Evolutionary conservation across 108 stramenopile species (phyloP), one percentile per base, ranked within the genome.

Genomic region (Fragilaria crotonensis): DNA sequence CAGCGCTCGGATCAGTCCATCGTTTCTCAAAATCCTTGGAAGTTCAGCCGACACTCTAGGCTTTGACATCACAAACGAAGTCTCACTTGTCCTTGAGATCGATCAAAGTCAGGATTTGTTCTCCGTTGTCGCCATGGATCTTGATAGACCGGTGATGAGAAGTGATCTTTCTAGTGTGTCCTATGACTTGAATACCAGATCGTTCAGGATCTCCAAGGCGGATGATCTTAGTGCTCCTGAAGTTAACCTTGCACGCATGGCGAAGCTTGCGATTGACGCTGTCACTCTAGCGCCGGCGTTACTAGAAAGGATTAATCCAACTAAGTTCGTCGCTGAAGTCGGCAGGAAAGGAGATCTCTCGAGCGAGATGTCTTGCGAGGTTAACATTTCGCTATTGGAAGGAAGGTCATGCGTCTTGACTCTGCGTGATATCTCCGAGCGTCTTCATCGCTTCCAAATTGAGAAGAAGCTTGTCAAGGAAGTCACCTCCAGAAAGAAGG

Each of bases 391-490:
- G 21, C 52, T 62, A 0, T 47, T 77, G 17, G 71, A 70, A 25
- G 59, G 60, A 45, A 64, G 66, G 27, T 60, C 76, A 9, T 25
- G 72, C 3, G 62, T 85, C 14, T 45, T 85, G 41, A 63, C 82
- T 14, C 49, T 89, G 19, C 72, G 83, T 41, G 83, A 89, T 70
- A 71, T 83, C 7, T 71, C 81, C 7, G 87, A 84, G 48, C 70
- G 83, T 14, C 76, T 70, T 41, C 59, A 60, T n/a, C 62, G 78
- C 23, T 84, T 85, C 62, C 79, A 85, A 60, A 67, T 77, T 28
- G 84, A 85, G 53, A 81, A 81, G 51, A 64, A 70, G 23, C 57
- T 79, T n/a, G 50, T 81, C 3, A 47, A 60, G 33, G 84, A 85
- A 47, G 74, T 66, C 7, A 85, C 80, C 11, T 73, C 75, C 3